phyloP scores from a whole-genome alignment of 140 eudicot species.

The Ambrosia hybrid region DNA sequence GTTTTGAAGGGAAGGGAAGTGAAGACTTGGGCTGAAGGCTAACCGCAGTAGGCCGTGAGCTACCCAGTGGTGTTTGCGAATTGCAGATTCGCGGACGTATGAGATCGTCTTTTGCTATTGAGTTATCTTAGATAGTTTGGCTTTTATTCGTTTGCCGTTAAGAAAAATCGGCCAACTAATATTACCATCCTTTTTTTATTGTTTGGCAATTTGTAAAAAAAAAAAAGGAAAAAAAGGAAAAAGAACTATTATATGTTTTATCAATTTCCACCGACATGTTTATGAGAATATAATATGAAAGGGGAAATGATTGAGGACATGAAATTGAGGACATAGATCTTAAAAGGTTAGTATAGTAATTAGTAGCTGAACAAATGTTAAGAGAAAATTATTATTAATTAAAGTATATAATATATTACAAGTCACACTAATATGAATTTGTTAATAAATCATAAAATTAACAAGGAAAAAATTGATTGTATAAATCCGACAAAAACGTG shows the following conservation, averaged over 20 bases:
- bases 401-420: not conserved
- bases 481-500: slow-evolving; percentile 30
- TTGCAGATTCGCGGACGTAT: no score
- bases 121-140: no score
- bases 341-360: slow-evolving; percentile 16
- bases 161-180: no score
- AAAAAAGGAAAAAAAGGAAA: no score
- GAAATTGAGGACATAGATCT: slow-evolving; percentile 39
- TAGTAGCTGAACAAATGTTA: not conserved
- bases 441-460: not conserved
- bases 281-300: not conserved
- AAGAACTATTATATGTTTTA: not conserved
- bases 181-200: no score
- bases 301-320: slow-evolving; percentile 37
- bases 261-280: slow-evolving; percentile 33
- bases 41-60: no score
- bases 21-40: no score
- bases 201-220: no score
- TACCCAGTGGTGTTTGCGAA: no score
- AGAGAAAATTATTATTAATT: not conserved
- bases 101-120: no score
- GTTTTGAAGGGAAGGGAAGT: no score
- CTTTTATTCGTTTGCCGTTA: no score
- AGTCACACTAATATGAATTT: not conserved
- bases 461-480: not conserved